These are phyloP conservation scores for Suaeda aralocaspica DNA, from an alignment of 148 eudicot species.

Conservation along the genomic window DNA sequence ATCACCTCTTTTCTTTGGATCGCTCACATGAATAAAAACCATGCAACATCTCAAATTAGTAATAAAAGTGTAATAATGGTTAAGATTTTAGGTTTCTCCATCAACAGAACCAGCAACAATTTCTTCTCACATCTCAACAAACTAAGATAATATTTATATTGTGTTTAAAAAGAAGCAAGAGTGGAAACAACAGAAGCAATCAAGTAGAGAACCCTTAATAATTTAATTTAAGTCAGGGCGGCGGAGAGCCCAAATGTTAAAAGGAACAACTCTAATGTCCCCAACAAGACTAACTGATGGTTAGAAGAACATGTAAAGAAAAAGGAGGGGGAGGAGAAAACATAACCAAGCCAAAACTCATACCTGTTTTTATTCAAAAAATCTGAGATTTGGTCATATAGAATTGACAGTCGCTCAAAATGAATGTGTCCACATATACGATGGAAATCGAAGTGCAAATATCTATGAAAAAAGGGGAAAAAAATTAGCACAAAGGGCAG, in stretches of 20 bases:
- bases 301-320: not conserved
- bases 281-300: not conserved
- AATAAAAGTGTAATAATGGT: too few species aligned
- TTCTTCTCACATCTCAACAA: not conserved
- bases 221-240: not conserved
- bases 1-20: too few species aligned
- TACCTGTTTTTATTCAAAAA: slow-evolving; percentile 83
- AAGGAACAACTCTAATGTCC: not conserved
- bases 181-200: not conserved
- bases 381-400: slow-evolving; percentile 82
- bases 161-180: not conserved
- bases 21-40: too few species aligned
- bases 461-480: slow-evolving; percentile 37
- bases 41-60: too few species aligned
- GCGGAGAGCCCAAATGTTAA: not conserved
- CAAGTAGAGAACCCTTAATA: not conserved
- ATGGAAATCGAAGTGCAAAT: slow-evolving; percentile 93
- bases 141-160: not conserved
- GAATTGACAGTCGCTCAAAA: slow-evolving; percentile 80
- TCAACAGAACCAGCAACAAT: not conserved
- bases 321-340: not conserved
- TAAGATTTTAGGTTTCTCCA: not conserved
- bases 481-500: slow-evolving; percentile 20
- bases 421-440: slow-evolving; percentile 82
- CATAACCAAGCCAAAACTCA: not conserved